These are phyloP conservation scores for Akanthomyces dipterigenus DNA, from an alignment of 2,329 filamentous ascomycete species.

Conservation along the genomic window DNA sequence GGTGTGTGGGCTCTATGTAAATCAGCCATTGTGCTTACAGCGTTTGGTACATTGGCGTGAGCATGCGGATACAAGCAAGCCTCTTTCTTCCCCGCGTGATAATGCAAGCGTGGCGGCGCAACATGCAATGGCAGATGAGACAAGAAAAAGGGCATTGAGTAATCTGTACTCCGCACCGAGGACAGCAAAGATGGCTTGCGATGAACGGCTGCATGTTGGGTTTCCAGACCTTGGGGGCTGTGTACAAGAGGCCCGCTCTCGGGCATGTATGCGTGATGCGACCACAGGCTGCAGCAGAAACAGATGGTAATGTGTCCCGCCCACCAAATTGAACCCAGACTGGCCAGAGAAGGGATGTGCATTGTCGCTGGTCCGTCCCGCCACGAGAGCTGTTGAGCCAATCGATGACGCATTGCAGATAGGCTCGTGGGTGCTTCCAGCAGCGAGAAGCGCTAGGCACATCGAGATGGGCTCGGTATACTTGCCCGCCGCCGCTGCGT, in stretches of 20 bases:
- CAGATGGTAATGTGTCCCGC: not conserved
- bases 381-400: not conserved
- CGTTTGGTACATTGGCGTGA: not conserved
- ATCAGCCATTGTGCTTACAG: not conserved
- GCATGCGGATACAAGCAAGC: not conserved
- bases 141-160: not conserved
- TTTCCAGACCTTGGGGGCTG: not conserved
- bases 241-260: not conserved
- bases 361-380: not conserved
- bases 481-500: not conserved
- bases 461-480: not conserved
- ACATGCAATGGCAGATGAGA: not conserved
- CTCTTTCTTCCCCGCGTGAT: not conserved
- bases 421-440: not conserved
- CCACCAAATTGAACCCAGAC: not conserved
- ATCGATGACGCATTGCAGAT: not conserved
- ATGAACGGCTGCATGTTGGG: not conserved
- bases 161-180: not conserved
- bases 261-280: conserved; percentile 1
- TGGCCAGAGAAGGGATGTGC: not conserved
- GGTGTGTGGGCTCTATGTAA: not conserved
- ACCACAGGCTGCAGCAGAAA: not conserved
- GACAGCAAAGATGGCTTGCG: not conserved
- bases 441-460: not conserved
- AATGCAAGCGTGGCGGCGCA: not conserved